Conservation (phyloP, 371 early-diverging fungal genomes). For the Saksenaea oblongispora region DNA sequence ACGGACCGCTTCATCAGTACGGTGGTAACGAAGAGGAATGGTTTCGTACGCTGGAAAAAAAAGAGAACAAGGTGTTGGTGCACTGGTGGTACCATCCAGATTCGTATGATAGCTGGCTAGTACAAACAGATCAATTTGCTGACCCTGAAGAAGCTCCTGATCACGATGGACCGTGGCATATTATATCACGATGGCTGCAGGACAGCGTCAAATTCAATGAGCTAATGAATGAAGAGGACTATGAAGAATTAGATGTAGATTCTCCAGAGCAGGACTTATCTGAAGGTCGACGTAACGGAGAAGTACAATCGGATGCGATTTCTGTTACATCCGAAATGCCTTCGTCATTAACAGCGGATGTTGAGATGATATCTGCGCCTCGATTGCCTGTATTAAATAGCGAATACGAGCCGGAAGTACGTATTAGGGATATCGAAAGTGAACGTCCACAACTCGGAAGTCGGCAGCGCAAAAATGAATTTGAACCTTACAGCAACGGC, state of each 20-base stretch:
- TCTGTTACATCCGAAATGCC: neutral
- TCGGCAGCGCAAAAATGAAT: constrained; percentile 63
- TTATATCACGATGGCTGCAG: constrained; percentile 73
- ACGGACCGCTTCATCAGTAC: constrained; percentile 44
- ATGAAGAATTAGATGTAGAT: constrained; percentile 40
- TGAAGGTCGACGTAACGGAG: neutral
- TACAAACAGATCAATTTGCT: constrained; percentile 63
- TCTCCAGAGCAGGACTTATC: neutral
- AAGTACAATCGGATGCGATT: neutral
- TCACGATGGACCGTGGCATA: constrained; percentile 69
- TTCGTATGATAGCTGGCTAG: constrained; percentile 81
- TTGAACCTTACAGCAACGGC: constrained; percentile 67
- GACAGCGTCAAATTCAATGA: constrained; percentile 77
- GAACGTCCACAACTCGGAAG: constrained; percentile 47
- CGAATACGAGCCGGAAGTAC: constrained; percentile 33
- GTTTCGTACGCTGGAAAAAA: constrained; percentile 76
- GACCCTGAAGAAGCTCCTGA: constrained; percentile 71
- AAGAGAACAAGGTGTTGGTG: constrained; percentile 64
- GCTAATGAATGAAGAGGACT: constrained; percentile 82
- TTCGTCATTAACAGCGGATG: neutral
- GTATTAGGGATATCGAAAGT: constrained; percentile 40
- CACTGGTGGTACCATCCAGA: constrained; percentile 87
- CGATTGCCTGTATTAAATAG: constrained; percentile 23
- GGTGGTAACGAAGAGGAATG: constrained; percentile 64
- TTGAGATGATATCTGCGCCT: constrained; percentile 5